Percentiles rank a stretch among this genome's conserved stretches.
These are phyloP conservation scores for Lophiostoma macrostomum DNA, from an alignment of 495 filamentous ascomycete species.

Conservation along the genomic window DNA sequence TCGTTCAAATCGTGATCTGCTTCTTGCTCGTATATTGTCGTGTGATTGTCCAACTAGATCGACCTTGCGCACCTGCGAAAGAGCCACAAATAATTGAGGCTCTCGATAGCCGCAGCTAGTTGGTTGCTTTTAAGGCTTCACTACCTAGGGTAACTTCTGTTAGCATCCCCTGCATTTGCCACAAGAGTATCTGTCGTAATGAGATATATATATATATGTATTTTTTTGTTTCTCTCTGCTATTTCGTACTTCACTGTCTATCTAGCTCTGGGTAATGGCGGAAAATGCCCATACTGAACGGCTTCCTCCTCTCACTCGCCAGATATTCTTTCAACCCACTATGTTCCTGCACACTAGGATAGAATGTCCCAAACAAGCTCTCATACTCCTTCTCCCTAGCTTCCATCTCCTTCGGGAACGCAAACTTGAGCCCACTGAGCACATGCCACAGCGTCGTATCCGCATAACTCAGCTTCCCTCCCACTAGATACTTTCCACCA, in stretches of 20 bases:
- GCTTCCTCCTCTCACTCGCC: constrained; percentile 53
- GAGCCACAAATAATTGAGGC: too few relatives aligned
- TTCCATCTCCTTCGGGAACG: constrained; percentile 61
- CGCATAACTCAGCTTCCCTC: constrained; percentile 57
- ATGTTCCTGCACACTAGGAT: constrained; percentile 53
- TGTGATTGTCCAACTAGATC: too few relatives aligned
- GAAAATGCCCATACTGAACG: constrained; percentile 57
- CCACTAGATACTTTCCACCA: constrained; percentile 58
- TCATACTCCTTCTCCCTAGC: constrained; percentile 48
- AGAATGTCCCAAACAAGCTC: constrained; percentile 52
- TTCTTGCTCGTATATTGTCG: too few relatives aligned
- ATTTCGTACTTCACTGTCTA: constrained; percentile 26
- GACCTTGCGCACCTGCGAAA: too few relatives aligned
- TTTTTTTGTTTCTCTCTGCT: neutral
- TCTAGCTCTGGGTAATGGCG: constrained; percentile 64
- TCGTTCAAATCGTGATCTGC: neutral
- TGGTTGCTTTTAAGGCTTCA: too few relatives aligned
- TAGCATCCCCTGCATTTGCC: too few relatives aligned
- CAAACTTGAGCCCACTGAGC: constrained; percentile 51
- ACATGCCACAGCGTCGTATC: constrained; percentile 69
- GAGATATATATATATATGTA: neutral
- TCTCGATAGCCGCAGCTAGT: too few relatives aligned
- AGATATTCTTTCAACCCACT: constrained; percentile 59
- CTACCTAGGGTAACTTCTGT: too few relatives aligned
- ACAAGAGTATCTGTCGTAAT: too few relatives aligned